These are phyloP conservation scores for Alternaria sp. DNA, from an alignment of 2,329 filamentous ascomycete species.

Conservation along the genomic window DNA sequence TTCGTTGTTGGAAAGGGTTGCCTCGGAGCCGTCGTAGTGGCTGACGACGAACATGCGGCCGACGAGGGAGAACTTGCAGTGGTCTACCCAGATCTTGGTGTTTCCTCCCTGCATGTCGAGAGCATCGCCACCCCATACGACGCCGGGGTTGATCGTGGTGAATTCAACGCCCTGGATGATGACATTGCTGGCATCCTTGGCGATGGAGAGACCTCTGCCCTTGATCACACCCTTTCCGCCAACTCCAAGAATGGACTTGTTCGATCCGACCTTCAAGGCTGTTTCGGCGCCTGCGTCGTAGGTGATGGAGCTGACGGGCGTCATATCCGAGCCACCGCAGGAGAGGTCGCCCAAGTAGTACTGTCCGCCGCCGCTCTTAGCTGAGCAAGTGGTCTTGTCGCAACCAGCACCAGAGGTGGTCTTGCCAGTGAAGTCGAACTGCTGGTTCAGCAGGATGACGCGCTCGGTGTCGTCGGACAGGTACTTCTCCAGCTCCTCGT, in stretches of 20 bases:
- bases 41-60: constrained; percentile 55
- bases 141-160: constrained; percentile 46
- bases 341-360: constrained; percentile 31
- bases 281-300: constrained; percentile 48
- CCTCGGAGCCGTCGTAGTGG: constrained; percentile 41
- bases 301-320: constrained; percentile 32
- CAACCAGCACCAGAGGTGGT: constrained; percentile 26
- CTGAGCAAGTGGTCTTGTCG: constrained; percentile 25
- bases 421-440: constrained; percentile 35
- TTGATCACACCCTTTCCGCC: constrained; percentile 50
- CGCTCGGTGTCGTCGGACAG: constrained; percentile 28
- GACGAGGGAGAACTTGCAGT: constrained; percentile 52
- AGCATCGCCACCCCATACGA: constrained; percentile 50
- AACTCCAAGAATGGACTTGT: constrained; percentile 52
- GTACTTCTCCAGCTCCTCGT: constrained; percentile 27
- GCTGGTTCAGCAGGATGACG: constrained; percentile 28
- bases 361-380: constrained; percentile 19
- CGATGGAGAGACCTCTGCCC: constrained; percentile 51
- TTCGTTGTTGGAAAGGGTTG: constrained; percentile 57
- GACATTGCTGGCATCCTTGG: constrained; percentile 42
- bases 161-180: constrained; percentile 52
- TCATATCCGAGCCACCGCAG: constrained; percentile 21
- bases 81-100: constrained; percentile 48
- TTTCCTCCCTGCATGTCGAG: constrained; percentile 44
- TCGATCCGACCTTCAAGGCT: constrained; percentile 46